Evolutionary conservation across 2,329 filamentous ascomycete genomes (phyloP).

Genomic region (Alternaria brassicae): DNA sequence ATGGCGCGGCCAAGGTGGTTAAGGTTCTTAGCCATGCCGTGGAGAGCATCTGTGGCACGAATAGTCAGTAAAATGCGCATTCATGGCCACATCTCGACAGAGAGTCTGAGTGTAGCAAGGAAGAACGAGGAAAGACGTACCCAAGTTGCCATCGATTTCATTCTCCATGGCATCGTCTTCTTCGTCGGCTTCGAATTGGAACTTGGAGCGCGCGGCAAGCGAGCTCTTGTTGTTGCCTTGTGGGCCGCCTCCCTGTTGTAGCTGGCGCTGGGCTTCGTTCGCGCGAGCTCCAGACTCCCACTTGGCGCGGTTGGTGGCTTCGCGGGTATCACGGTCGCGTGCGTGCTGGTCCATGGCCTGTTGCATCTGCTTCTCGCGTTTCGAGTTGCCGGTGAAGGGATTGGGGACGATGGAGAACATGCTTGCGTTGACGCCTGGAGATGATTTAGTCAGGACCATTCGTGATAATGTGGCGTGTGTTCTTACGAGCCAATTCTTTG

Average conservation of each 20-base stretch:
- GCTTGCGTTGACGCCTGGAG: constrained; percentile 72
- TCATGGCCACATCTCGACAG: not conserved
- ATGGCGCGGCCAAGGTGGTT: constrained; percentile 78
- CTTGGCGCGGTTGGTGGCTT: constrained; percentile 63
- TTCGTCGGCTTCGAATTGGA: constrained; percentile 45
- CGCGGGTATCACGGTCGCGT: constrained; percentile 62
- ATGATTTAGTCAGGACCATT: not conserved
- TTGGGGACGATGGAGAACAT: constrained; percentile 81
- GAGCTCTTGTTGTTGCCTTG: constrained; percentile 25
- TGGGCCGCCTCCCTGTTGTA: constrained; percentile 20
- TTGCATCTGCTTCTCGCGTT: constrained; percentile 64
- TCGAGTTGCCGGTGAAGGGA: constrained; percentile 66
- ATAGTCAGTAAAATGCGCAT: not conserved
- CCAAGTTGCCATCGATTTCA: constrained; percentile 52
- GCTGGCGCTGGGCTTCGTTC: constrained; percentile 28
- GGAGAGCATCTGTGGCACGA: constrained; percentile 57
- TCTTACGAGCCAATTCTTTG: constrained; percentile 73
- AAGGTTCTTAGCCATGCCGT: constrained; percentile 70
- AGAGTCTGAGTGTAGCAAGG: not conserved
- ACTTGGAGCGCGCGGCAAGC: constrained; percentile 45
- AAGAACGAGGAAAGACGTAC: constrained; percentile 49
- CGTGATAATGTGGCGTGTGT: too few species aligned
- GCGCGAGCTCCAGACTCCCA: constrained; percentile 43
- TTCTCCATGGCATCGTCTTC: constrained; percentile 70
- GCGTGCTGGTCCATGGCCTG: constrained; percentile 70